Evolutionary conservation across 495 filamentous ascomycete genomes (phyloP), one percentile per base, ranked within the genome.

Genomic region (Penicillium flavigenum): DNA sequence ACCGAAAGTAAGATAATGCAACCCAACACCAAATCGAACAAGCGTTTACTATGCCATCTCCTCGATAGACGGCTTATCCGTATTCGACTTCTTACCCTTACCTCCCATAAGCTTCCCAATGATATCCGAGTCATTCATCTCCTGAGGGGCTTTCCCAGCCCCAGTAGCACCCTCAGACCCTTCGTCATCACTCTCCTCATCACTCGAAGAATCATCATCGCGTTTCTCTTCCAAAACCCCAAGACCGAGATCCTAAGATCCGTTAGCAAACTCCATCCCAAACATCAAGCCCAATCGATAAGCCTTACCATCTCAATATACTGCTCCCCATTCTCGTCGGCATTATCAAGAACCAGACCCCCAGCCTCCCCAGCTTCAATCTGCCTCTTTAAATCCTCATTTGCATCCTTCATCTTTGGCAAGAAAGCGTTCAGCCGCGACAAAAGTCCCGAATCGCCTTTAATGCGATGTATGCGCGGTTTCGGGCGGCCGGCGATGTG

Each of bases 261-360:
- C 47, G 47, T 59, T 47, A 65, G 59, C 31, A 47, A 51, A 43
- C 20, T 24, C n/a, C 3, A 47, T 43, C n/a, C 14, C 4, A 12
- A 22, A 19, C 20, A 54, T n/a, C 8, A 46, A 9, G 16, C 3
- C 22, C 24, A 53, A 41, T 19, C 17, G 58, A 20, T 9, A 8
- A 24, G 26, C 57, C 71, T 36, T 69, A 76, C 76, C 80, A 83
- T 83, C 55, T 82, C 79, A 57, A 83, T 81, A 62, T 81, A 80
- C 44, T 70, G 68, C 41, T 67, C 70, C 17, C 70, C 67, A 49
- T 63, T 68, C 19, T 60, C 69, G 22, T 72, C 63, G 10, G 64
- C 68, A 31, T 73, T 63, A 54, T 80, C 77, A 58, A 81, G 57
- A 24, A 61, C 41, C 38, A 75, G 29, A 47, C 74, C 70, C 4